Percentiles rank a stretch among this genome's conserved stretches.
These are phyloP conservation scores for Teratosphaeria epicoccoides DNA, from an alignment of 2,329 filamentous ascomycete species.

Conservation along the genomic window DNA sequence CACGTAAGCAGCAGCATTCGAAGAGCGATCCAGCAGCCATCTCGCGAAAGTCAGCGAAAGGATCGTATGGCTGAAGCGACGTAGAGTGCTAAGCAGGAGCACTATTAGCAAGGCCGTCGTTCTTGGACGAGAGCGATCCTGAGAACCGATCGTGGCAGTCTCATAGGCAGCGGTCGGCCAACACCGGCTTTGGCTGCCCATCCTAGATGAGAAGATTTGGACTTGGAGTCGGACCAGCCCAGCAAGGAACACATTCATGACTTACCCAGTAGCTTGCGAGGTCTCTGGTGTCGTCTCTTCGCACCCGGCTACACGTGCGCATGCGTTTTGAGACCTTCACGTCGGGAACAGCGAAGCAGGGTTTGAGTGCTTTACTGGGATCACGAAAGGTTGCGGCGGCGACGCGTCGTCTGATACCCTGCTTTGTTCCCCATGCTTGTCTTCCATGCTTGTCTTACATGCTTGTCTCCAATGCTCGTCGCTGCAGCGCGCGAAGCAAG, in stretches of 20 bases:
- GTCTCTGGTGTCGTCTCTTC: neutral
- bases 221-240: neutral
- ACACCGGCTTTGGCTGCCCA: neutral
- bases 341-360: neutral
- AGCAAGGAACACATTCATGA: neutral
- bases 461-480: too few species aligned
- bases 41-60: neutral
- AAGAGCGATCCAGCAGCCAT: neutral
- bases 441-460: too few species aligned
- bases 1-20: neutral
- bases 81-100: neutral
- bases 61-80: neutral
- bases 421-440: too few species aligned
- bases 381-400: neutral
- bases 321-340: neutral
- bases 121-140: neutral
- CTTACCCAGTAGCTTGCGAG: neutral
- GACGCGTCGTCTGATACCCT: too few species aligned
- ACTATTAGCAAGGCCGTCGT: neutral
- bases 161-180: neutral
- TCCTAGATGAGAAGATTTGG: neutral
- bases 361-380: neutral
- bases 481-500: too few species aligned
- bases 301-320: neutral
- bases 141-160: neutral